Evolutionary conservation across 495 filamentous ascomycete genomes (phyloP), one percentile per base, ranked within the genome.

Genomic region (Bacidia rubella): DNA sequence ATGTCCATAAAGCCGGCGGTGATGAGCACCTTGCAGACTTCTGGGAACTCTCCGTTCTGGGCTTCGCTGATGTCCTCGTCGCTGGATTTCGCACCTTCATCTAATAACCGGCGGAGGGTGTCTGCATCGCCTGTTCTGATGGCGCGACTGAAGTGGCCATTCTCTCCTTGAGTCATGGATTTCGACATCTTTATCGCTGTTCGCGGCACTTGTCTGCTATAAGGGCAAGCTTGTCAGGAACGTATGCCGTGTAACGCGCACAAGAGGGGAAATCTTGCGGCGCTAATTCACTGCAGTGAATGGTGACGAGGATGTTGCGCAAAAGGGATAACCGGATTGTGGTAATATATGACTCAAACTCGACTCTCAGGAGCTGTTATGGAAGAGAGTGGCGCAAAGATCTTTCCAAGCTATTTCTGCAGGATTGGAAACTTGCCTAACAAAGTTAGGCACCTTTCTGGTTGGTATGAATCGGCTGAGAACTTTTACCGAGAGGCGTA

Each of bases 1-100:
- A 47, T 47, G 42, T 53, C 50, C 25, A 53, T 7, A 17, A 17
- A 45, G 42, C 42, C 42, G 42, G 42, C 42, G 5, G 42, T 45
- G 11, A 47, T 7, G 32, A 21, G 20, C 4, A 49, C 24, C 24
- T 49, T 49, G 46, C 19, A 49, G 46, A 49, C 46, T 27, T 49
- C 46, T 23, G 46, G 46, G 22, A 24, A 49, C 25, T 49, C 46
- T 45, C 42, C 42, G 21, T 45, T 45, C 42, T 45, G 42, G 42
- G 42, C 42, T 45, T 45, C 42, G 42, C 42, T 45, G 42, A 45
- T 45, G 17, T 45, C 42, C 5, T 45, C 42, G 21, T 45, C 42
- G 17, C 42, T 45, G 42, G 42, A 17, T 45, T 45, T 45, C 21
- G n/a, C 42, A 23, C 42, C 42, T 45, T 19, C 42, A 45, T 45